Evolutionary conservation across 78 protist species (phyloP), one percentile per base, ranked within the genome.

Genomic region (Emiliania huxleyi): DNA sequence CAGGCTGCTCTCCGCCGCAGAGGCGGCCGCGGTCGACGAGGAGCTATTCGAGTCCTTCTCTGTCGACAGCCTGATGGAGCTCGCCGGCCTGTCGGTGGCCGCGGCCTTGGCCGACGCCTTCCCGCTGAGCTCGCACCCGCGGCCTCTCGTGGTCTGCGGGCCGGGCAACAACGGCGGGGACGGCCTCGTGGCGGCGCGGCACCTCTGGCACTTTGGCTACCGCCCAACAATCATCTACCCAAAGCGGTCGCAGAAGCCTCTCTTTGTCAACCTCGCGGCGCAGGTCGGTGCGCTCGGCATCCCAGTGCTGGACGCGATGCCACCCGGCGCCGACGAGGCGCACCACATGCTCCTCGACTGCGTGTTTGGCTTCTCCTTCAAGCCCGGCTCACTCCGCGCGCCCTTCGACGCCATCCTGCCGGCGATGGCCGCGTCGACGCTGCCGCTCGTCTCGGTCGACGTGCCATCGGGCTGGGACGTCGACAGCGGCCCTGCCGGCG

Each of bases 81-180:
- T 96, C 33, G 98, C 97, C 4, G 97, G 97, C 23, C 87, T 92
- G 12, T 19, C 62, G 4, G 48, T 48, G 11, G 95, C 96, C 22
- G 29, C 40, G 19, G 88, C 95, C 5, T 2, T 84, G 46, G 69
- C 26, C n/a, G 40, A 0, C 5, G 33, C 26, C 42, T 88, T 19
- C 52, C 45, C 52, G 29, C 25, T 33, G 29, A 22, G 3, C 29
- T 0, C 15, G 42, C 42, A 25, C 56, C 26, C 29, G 42, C 87
- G 92, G 19, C 87, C 48, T 29, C 88, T 94, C 35, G 55, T 75
- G 23, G 38, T 93, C 22, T 75, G 90, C 43, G 96, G 96, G n/a
- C 94, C 97, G 0, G 97, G 97, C 45, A 95, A 97, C 91, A 98
- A 98, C 90, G 99, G 99, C 22, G 99, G 99, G 35, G 99, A 98